phyloP scores from a whole-genome alignment of 2,329 filamentous ascomycete species.

The Sphaerulina vaccinii region DNA sequence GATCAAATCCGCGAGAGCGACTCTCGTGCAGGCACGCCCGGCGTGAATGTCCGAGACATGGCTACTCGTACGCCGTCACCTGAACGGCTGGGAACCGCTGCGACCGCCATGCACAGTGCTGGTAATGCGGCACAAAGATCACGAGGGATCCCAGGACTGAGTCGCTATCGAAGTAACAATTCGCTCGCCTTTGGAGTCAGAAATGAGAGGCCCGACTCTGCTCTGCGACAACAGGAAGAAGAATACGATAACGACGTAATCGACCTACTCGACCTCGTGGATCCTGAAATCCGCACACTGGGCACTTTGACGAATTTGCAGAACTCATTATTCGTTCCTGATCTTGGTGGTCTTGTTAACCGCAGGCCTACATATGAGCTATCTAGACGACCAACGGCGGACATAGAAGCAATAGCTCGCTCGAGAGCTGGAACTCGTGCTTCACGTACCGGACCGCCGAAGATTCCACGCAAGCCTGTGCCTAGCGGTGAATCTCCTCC shows the following conservation, averaged over 20 bases:
- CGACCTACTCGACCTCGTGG: slow-evolving; percentile 67
- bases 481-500: slow-evolving; percentile 7
- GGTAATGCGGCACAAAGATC: slow-evolving; percentile 31
- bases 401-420: slow-evolving; percentile 22
- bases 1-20: slow-evolving; percentile 16
- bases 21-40: slow-evolving; percentile 24
- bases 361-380: slow-evolving; percentile 76
- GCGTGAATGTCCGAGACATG: slow-evolving; percentile 23
- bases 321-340: slow-evolving; percentile 82
- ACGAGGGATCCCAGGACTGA: slow-evolving; percentile 25
- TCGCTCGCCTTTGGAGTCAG: slow-evolving; percentile 16
- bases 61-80: slow-evolving; percentile 21
- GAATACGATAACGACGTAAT: slow-evolving; percentile 65
- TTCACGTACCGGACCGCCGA: slow-evolving; percentile 12
- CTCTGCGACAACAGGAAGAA: slow-evolving; percentile 16
- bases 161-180: slow-evolving; percentile 22
- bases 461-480: slow-evolving; percentile 17
- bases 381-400: slow-evolving; percentile 48
- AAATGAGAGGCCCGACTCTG: slow-evolving; percentile 15
- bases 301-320: slow-evolving; percentile 86
- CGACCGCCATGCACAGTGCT: slow-evolving; percentile 30
- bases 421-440: slow-evolving; percentile 26
- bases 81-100: slow-evolving; percentile 20
- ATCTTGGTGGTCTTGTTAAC: slow-evolving; percentile 73
- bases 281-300: slow-evolving; percentile 78